Base-by-base conservation (phyloP, 2,329 filamentous ascomycete species). In the Gliomastix tumulicola region DNA sequence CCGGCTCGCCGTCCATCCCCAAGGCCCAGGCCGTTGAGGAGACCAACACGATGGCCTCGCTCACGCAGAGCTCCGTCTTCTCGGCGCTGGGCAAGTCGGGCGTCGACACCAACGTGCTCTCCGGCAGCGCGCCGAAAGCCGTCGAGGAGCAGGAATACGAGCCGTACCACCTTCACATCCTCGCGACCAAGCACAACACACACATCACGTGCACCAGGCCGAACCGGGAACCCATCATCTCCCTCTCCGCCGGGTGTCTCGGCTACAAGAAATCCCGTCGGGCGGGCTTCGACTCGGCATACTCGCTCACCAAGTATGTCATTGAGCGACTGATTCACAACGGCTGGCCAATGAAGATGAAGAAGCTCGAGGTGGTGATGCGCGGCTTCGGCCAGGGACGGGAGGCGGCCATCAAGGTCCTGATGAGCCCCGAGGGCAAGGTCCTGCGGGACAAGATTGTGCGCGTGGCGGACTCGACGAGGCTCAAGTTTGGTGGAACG, bases 401-500 rank as follows among this genome's bases (percentile, higher is more conserved):
- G 49, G 89, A 97, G 51, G 92, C 92, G 2, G 84, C 88, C 36
- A 81, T 81, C 37, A 98, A 97, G 72, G 85, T 89, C 6, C 65
- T 98, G 40, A 65, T 98, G 60, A 89, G 90, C 23, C 80, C 72
- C 17, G 90, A 98, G 59, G 92, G 92, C 39, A 80, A 77, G 54
- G 59, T 79, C 49, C 63, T 97, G 46, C 76, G 88, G 48, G 68
- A 74, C 21, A 79, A 84, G 66, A 84, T 98, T 46, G 69, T 78
- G 30, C 81, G 80, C 49, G 84, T 98, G 42, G 80, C 85, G 21
- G 92, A 98, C 65, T 73, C 79, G 28, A 97, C 90, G 38, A 84
- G 84, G 52, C 63, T 97, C 61, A 98, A 98, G 71, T 95, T 97
- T 70, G 92, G 89, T 64, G 94, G 92, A 55, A 87, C 85, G 27